A percentile compares a stretch with the other conserved stretches of the same genome.
phyloP scores from a whole-genome alignment of 2,329 filamentous ascomycete genomes.

The Botrytis deweyae region DNA sequence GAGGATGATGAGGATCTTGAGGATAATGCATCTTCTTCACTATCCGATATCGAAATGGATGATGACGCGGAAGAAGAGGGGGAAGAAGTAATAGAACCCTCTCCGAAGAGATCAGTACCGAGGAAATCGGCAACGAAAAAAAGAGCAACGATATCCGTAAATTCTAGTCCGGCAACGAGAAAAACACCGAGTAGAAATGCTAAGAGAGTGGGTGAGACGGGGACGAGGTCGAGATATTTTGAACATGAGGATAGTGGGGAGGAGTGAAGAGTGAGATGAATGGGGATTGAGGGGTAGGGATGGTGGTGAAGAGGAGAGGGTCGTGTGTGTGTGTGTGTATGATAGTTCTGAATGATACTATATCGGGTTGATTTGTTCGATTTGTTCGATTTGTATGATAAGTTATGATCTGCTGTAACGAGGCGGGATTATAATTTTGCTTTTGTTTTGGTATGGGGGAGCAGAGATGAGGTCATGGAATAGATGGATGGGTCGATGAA shows the following conservation, averaged over 20 bases:
- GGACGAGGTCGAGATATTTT: slow-evolving; percentile 37
- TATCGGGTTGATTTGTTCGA: too few species aligned
- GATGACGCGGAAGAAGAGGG: not conserved
- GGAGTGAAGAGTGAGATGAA: not conserved
- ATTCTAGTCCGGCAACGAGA: slow-evolving; percentile 18
- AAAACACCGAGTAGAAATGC: slow-evolving; percentile 35
- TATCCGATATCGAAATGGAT: slow-evolving; percentile 7
- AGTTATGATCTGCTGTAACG: too few species aligned
- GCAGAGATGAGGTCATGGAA: too few species aligned
- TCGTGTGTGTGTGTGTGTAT: not conserved
- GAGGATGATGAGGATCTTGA: slow-evolving; percentile 23
- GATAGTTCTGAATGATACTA: too few species aligned
- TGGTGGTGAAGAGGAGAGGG: not conserved
- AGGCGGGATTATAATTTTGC: too few species aligned
- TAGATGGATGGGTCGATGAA: too few species aligned
- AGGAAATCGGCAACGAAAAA: slow-evolving; percentile 21
- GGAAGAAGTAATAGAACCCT: not conserved
- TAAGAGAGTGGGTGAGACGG: slow-evolving; percentile 33
- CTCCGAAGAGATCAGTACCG: not conserved
- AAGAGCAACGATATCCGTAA: slow-evolving; percentile 12
- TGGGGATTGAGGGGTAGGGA: too few species aligned
- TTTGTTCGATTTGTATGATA: too few species aligned
- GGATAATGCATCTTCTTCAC: slow-evolving; percentile 1
- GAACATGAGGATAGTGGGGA: slow-evolving; percentile 32
- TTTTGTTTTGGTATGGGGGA: too few species aligned